Percentiles rank a stretch among this genome's conserved stretches.
These are phyloP conservation scores for Picochlorum sp. DNA, from an alignment of 139 green algal genomes.

Conservation along the genomic window DNA sequence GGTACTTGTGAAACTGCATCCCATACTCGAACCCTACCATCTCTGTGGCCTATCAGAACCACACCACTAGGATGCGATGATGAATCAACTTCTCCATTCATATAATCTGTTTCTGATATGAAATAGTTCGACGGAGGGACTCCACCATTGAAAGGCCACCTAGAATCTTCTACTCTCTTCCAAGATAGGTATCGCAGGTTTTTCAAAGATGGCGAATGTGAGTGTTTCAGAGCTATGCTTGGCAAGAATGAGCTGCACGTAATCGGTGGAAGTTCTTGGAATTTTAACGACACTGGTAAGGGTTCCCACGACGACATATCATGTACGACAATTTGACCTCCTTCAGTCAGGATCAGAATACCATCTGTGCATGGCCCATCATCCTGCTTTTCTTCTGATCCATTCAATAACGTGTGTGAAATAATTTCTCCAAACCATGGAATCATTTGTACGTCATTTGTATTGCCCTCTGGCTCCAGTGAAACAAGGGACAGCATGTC, in stretches of 20 bases:
- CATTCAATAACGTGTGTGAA: slow-evolving; percentile 29
- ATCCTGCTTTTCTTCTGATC: slow-evolving; percentile 12
- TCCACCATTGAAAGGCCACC: slow-evolving; percentile 29
- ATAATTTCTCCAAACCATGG: slow-evolving; percentile 62
- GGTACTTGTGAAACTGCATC: slow-evolving; percentile 30
- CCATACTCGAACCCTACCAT: slow-evolving; percentile 44
- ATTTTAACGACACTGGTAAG: slow-evolving; percentile 36
- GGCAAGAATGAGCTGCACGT: slow-evolving; percentile 18
- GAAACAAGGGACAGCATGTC: slow-evolving; percentile 55
- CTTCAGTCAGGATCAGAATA: slow-evolving; percentile 60
- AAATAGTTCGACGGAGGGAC: slow-evolving; percentile 1
- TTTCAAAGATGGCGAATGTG: neutral
- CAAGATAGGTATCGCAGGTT: neutral
- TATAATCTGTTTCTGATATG: neutral
- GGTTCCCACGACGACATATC: slow-evolving; percentile 38
- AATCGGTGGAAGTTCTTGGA: slow-evolving; percentile 44
- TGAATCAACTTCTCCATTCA: neutral
- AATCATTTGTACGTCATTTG: slow-evolving; percentile 17
- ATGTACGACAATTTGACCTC: slow-evolving; percentile 59
- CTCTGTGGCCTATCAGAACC: slow-evolving; percentile 35
- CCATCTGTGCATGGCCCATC: slow-evolving; percentile 22
- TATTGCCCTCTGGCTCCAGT: slow-evolving; percentile 17
- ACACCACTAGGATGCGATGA: slow-evolving; percentile 21
- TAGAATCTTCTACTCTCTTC: neutral
- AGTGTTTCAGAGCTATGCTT: neutral